A percentile compares a stretch with the other conserved stretches of the same genome.
These are phyloP conservation scores for Pleurotus tuoliensis DNA, from an alignment of 768 basidiomycete species.

Conservation along the genomic window DNA sequence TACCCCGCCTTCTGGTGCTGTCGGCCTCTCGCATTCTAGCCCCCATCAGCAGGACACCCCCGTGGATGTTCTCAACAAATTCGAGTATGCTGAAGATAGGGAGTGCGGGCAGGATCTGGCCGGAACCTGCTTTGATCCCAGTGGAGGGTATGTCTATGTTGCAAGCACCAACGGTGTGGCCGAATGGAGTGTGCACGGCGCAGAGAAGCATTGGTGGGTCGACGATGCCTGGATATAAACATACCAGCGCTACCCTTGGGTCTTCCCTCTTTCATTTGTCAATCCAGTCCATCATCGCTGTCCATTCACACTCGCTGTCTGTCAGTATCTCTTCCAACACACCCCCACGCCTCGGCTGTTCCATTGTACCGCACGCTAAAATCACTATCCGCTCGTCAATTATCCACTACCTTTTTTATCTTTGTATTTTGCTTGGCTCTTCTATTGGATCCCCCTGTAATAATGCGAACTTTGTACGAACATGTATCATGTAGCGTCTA, in stretches of 20 bases:
- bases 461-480: slow-evolving; percentile 5
- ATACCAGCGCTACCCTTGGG: not conserved
- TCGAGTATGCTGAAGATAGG: slow-evolving; percentile 5
- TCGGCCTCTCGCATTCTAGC: not conserved
- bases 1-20: not conserved
- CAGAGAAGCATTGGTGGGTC: slow-evolving; percentile 73
- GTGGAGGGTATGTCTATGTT: slow-evolving; percentile 63
- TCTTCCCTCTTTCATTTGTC: not conserved
- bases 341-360: not conserved
- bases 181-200: slow-evolving; percentile 73
- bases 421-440: not conserved
- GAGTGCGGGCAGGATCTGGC: slow-evolving; percentile 51
- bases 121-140: slow-evolving; percentile 71
- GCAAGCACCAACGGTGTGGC: slow-evolving; percentile 63
- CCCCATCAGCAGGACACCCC: slow-evolving; percentile 10
- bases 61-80: not conserved
- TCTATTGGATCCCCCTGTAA: slow-evolving; percentile 1
- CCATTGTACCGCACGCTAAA: not conserved
- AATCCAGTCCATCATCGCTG: not conserved
- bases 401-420: not conserved
- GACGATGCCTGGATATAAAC: slow-evolving; percentile 41
- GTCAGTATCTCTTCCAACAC: not conserved
- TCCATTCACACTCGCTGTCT: not conserved
- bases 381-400: not conserved
- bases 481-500: not conserved